A percentile compares a stretch with the other conserved stretches of the same genome.
Conservation (phyloP, 768 basidiomycete species). For the Amanita rubescens region DNA sequence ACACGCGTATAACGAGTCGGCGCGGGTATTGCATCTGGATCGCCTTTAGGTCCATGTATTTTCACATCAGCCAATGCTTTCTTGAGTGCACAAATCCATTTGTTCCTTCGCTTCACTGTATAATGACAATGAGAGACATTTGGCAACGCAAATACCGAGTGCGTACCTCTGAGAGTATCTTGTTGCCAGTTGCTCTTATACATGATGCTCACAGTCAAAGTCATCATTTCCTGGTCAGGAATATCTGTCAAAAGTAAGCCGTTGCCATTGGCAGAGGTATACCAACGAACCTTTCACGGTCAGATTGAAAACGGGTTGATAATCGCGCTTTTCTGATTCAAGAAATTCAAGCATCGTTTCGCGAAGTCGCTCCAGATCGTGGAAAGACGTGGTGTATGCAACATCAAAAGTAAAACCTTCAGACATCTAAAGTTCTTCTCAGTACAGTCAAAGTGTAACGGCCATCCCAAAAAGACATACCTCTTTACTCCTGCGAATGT, state of each 20-base stretch:
- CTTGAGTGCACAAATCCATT: conserved; percentile 89
- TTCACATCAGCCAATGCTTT: conserved; percentile 55
- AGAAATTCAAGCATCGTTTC: conserved; percentile 77
- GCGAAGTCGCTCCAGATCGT: conserved; percentile 71
- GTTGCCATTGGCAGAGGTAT: conserved; percentile 1
- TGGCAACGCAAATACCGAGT: conserved; percentile 5
- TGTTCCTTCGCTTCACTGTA: conserved; percentile 73
- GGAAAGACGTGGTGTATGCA: conserved; percentile 67
- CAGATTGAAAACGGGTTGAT: conserved; percentile 68
- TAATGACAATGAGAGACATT: neutral
- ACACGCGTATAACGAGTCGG: conserved; percentile 61
- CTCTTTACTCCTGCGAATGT: conserved; percentile 65
- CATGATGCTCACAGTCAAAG: conserved; percentile 73
- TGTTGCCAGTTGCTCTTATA: conserved; percentile 88
- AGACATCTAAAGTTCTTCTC: conserved; percentile 40
- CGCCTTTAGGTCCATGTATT: conserved; percentile 60
- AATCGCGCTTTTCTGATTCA: conserved; percentile 65
- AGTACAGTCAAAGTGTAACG: neutral
- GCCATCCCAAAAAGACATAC: conserved; percentile 18
- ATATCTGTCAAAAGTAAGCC: conserved; percentile 39
- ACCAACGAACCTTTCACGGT: conserved; percentile 44
- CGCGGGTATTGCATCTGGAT: conserved; percentile 46
- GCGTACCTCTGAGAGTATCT: conserved; percentile 56
- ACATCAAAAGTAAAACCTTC: conserved; percentile 83
- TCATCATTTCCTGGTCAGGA: conserved; percentile 74